Conservation (phyloP, 1,139 yeast species). For the Casaregolazyma lundiana region DNA sequence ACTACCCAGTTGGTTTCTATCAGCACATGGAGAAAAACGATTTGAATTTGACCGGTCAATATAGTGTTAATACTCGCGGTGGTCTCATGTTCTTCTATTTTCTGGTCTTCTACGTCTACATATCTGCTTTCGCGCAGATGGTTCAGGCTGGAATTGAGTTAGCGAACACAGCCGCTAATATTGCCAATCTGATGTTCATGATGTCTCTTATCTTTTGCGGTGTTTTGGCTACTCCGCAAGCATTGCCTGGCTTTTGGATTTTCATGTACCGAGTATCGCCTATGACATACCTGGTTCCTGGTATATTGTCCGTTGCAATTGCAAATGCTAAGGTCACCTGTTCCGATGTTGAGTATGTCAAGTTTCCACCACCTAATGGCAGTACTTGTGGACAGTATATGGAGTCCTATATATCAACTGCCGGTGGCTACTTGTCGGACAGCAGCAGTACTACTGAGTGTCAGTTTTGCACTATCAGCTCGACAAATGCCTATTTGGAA, state of each 20-base stretch:
- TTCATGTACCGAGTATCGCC: slow-evolving; percentile 75
- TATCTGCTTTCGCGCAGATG: slow-evolving; percentile 62
- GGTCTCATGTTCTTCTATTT: slow-evolving; percentile 61
- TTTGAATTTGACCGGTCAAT: slow-evolving; percentile 39
- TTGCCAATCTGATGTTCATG: slow-evolving; percentile 59
- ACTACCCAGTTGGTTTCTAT: slow-evolving; percentile 67
- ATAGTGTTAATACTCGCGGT: slow-evolving; percentile 53
- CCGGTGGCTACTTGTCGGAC: slow-evolving; percentile 51
- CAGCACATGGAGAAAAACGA: slow-evolving; percentile 7
- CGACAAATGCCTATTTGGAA: slow-evolving; percentile 51
- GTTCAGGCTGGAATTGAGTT: slow-evolving; percentile 57
- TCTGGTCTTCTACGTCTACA: slow-evolving; percentile 53
- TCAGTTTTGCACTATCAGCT: slow-evolving; percentile 51
- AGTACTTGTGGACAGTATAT: slow-evolving; percentile 57
- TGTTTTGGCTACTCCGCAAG: slow-evolving; percentile 61
- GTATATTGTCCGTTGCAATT: slow-evolving; percentile 48
- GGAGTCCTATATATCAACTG: slow-evolving; percentile 34
- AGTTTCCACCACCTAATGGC: slow-evolving; percentile 54
- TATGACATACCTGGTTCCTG: slow-evolving; percentile 61
- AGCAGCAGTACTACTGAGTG: slow-evolving; percentile 52
- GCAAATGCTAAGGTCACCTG: slow-evolving; percentile 57
- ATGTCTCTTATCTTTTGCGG: slow-evolving; percentile 76
- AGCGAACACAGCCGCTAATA: slow-evolving; percentile 72
- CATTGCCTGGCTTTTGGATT: slow-evolving; percentile 58
- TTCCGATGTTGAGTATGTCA: slow-evolving; percentile 45